Evolutionary conservation across 306 rosid species (phyloP).

Genomic region (Begonia fuchsioides): DNA sequence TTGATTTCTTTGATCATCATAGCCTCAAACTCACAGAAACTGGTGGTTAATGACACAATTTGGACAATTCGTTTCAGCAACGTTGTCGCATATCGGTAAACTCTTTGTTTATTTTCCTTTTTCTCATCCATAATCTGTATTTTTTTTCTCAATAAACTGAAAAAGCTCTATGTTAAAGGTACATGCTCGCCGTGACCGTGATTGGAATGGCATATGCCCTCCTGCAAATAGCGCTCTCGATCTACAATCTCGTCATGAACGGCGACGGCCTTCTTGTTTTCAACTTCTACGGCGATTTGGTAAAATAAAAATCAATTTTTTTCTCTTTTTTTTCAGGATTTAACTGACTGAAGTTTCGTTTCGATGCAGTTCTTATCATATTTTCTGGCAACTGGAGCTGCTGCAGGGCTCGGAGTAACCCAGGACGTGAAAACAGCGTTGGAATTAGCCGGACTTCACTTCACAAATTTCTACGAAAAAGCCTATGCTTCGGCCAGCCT

Average conservation of each 20-base stretch:
- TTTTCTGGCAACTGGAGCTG: slow-evolving; percentile 10
- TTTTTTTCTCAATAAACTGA: too few relatives aligned
- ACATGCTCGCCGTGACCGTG: slow-evolving; percentile 3
- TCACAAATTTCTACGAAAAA: neutral
- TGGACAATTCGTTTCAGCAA: neutral
- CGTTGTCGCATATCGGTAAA: slow-evolving; percentile 9
- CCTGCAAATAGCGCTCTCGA: slow-evolving; percentile 7
- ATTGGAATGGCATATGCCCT: slow-evolving; percentile 10
- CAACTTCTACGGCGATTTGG: slow-evolving; percentile 17
- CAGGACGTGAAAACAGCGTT: neutral
- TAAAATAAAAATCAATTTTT: neutral
- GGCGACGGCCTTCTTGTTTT: neutral
- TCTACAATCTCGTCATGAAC: slow-evolving; percentile 5
- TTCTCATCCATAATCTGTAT: too few relatives aligned
- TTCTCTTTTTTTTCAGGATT: too few relatives aligned
- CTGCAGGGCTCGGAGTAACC: slow-evolving; percentile 17
- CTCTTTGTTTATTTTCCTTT: neutral
- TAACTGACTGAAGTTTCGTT: neutral
- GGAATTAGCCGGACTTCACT: too few relatives aligned
- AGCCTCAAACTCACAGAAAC: slow-evolving; percentile 1
- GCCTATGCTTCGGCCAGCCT: slow-evolving; percentile 1
- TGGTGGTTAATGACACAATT: neutral
- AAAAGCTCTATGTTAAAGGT: too few relatives aligned
- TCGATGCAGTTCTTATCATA: slow-evolving; percentile 11
- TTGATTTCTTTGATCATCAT: slow-evolving; percentile 11